phyloP scores from a whole-genome alignment of 805 yeast genomes.

The Wickerhamomyces strasburgensis region DNA sequence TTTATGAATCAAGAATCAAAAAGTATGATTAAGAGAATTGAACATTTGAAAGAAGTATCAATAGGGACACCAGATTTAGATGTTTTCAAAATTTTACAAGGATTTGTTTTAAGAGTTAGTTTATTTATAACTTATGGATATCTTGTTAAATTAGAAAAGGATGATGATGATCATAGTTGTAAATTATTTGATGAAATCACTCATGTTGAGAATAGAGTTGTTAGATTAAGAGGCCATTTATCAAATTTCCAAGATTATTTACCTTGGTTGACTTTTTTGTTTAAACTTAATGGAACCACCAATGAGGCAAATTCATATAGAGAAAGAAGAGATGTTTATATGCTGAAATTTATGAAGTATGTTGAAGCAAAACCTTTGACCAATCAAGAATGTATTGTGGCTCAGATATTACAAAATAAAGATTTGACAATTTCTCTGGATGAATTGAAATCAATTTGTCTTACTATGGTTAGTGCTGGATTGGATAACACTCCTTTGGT shows the following conservation, averaged over 20 bases:
- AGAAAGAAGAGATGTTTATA: slow-evolving; percentile 43
- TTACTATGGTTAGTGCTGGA: slow-evolving; percentile 78
- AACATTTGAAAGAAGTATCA: slow-evolving; percentile 5
- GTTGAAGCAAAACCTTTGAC: slow-evolving; percentile 25
- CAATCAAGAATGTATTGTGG: slow-evolving; percentile 30
- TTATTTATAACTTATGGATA: slow-evolving; percentile 50
- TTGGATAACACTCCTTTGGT: slow-evolving; percentile 67
- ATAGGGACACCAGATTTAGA: slow-evolving; percentile 32
- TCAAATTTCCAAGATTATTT: slow-evolving; percentile 52
- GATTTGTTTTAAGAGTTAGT: slow-evolving; percentile 47
- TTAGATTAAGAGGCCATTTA: slow-evolving; percentile 51
- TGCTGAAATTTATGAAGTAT: slow-evolving; percentile 34
- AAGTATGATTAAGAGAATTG: slow-evolving; percentile 21
- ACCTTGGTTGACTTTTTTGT: slow-evolving; percentile 35
- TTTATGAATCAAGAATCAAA: slow-evolving; percentile 38
- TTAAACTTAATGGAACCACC: slow-evolving; percentile 23
- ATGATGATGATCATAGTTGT: slow-evolving; percentile 30
- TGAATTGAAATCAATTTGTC: slow-evolving; percentile 56
- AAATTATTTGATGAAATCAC: slow-evolving; percentile 47
- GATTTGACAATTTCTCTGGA: slow-evolving; percentile 25
- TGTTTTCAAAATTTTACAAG: slow-evolving; percentile 39
- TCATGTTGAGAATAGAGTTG: slow-evolving; percentile 50
- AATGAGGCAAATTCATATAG: slow-evolving; percentile 30
- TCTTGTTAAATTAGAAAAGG: slow-evolving; percentile 36
- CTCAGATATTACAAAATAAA: slow-evolving; percentile 20